Base-by-base conservation (phyloP, 768 basidiomycete genomes). In the Boletellus sp. region DNA sequence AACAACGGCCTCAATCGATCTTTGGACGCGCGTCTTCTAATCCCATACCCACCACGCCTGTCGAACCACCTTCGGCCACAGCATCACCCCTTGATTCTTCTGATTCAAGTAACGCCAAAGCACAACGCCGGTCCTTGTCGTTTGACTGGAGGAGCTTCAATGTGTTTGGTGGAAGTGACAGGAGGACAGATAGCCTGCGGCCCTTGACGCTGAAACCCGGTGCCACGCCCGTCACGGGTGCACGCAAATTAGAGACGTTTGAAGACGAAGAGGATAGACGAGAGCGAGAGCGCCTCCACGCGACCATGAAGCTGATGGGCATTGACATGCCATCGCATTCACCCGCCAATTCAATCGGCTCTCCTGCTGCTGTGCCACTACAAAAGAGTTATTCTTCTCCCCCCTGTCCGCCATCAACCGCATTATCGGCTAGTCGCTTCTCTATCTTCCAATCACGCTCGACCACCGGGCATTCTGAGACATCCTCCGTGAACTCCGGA, bases 271-370 rank as follows among this genome's bases (percentile, higher is more conserved):
- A 97, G 53, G 94, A 96, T 63, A 76, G 81, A 34, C 79, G 77
- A 54, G 93, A 95, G 69, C 76, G 94, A 48, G 93, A 94, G 65
- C 80, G 93, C 15, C 74, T 97, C 47, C 78, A 87, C 55, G 91
- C 91, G 15, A 91, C 92, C 23, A 89, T 98, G 88, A 90, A 92
- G 65, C 72, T 95, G 24, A 92, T 94, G 86, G 95, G 95, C 5
- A 90, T 95, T 52, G 83, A 80, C 42, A 73, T 87, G 66, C 82
- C 85, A 26, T 64, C 73, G n/a, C 61, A 74, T 43, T 70, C 78
- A 13, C 67, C 78, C n/a, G 31, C 52, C 13, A 60, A 51, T 15
- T 53, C 60, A 39, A 15, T 53, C 3, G 42, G 54, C 19, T 59
- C 59, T 28, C 64, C 64, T 19, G 49, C 74, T 31, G 72, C 69